Evolutionary conservation across 805 yeast genomes (phyloP), one percentile per base, ranked within the genome.

Genomic region (Metschnikowia baotianmanensis): DNA sequence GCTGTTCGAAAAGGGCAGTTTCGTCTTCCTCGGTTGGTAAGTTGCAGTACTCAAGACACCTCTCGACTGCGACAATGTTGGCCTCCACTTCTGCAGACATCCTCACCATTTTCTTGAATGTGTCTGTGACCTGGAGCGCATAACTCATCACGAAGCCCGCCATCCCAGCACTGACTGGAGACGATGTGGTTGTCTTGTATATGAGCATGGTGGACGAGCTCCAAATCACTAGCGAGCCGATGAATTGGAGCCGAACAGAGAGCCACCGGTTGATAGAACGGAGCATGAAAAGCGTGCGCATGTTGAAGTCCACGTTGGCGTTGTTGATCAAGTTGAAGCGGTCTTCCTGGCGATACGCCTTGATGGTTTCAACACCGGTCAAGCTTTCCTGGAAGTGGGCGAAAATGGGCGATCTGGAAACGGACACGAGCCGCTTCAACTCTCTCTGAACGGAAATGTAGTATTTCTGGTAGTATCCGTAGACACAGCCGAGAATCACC

Each of bases 391-490:
- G 90, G 47, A 89, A 72, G 50, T 84, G 88, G 82, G 50, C 41
- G 13, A 36, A 46, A 12, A 40, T 39, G 10, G 78, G 74, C 28
- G 87, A 83, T 55, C 74, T 83, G 34, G 86, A 80, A 49, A 83
- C 84, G 42, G 85, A 84, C 55, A 65, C 86, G 42, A 65, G 68
- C 17, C 84, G 78, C 38, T 81, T 42, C 18, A 48, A 38, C 22
- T 50, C 99, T 1, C 69, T 88, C 33, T 89, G 96, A 11, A 93
- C 89, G 62, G 93, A 93, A 61, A 96, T 74, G 59, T 84, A 89
- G 60, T 72, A 83, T 35, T 68, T 66, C 43, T 87, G 95, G 57
- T 82, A 85, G 59, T 83, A 81, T 34, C 76, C 58, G 61, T 87
- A 88, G 36, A 86, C 58, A 23, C 75, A 59, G 3, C 76, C 64